Conservation (phyloP, 805 yeast species). For the Candida golubevii region DNA sequence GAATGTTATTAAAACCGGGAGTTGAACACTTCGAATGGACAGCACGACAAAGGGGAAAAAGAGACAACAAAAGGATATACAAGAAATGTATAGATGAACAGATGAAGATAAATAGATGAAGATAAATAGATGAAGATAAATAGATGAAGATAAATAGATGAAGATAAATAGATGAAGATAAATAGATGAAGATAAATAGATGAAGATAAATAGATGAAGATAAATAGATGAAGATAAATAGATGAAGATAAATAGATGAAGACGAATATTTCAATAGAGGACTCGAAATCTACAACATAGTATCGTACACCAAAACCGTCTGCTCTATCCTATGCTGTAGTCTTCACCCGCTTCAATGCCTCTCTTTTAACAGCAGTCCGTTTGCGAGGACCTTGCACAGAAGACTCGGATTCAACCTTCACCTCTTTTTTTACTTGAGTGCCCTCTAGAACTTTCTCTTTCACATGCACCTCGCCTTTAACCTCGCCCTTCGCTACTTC, state of each 20-base stretch:
- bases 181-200: no score
- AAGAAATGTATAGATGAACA: neutral
- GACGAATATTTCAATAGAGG: no score
- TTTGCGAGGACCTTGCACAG: neutral
- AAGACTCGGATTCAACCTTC: neutral
- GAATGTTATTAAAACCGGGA: neutral
- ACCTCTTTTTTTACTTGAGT: neutral
- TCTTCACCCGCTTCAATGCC: constrained; percentile 7
- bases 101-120: neutral
- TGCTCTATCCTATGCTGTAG: neutral
- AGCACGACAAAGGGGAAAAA: neutral
- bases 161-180: no score
- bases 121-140: no score
- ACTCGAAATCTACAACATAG: no score
- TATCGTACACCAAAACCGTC: no score
- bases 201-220: no score
- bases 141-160: no score
- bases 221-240: no score
- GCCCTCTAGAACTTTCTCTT: neutral
- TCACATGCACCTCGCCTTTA: neutral
- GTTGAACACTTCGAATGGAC: neutral
- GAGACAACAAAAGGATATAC: neutral
- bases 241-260: no score
- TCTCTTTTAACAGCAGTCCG: neutral
- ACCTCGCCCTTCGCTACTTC: neutral